A percentile compares a stretch with the other conserved stretches of the same genome.
These are phyloP conservation scores for Leptosphaerulina australis DNA, from an alignment of 2,329 filamentous ascomycete genomes.

Conservation along the genomic window DNA sequence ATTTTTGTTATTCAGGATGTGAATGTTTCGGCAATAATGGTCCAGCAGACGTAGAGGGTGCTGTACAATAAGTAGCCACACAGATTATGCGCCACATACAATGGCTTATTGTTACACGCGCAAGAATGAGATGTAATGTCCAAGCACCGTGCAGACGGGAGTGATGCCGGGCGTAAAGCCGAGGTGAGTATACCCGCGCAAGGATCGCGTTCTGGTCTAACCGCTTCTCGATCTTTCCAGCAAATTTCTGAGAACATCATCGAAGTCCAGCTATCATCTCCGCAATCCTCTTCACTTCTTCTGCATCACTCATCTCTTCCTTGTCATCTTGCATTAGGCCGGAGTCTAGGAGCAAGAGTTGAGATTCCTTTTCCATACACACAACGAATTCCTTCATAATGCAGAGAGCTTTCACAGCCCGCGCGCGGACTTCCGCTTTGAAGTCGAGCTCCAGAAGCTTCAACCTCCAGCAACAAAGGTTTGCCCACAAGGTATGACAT, in stretches of 20 bases:
- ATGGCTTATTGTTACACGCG: too few relatives aligned
- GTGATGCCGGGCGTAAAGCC: constrained; percentile 14
- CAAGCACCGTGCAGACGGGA: constrained; percentile 2
- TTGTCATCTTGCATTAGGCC: constrained; percentile 42
- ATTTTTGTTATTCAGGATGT: too few relatives aligned
- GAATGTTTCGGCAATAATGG: too few relatives aligned
- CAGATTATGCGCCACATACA: too few relatives aligned
- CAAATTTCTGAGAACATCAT: constrained; percentile 26
- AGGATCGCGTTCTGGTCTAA: constrained; percentile 17
- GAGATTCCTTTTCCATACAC: constrained; percentile 30
- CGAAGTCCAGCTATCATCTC: constrained; percentile 25
- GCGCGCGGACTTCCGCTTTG: constrained; percentile 79
- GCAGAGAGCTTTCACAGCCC: constrained; percentile 92
- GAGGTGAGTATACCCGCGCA: constrained; percentile 13
- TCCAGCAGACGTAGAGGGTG: too few relatives aligned
- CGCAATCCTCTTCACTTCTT: constrained; percentile 26
- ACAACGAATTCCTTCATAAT: constrained; percentile 62
- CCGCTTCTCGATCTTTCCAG: constrained; percentile 29
- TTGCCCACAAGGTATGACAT: constrained; percentile 87
- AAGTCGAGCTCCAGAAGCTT: constrained; percentile 67
- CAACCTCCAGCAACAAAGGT: constrained; percentile 86
- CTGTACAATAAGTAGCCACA: too few relatives aligned
- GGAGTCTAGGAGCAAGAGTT: constrained; percentile 47
- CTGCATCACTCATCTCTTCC: constrained; percentile 34
- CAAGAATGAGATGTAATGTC: not conserved